These are phyloP conservation scores for Margaritispora aquatica DNA, from an alignment of 495 filamentous ascomycete genomes.

Conservation along the genomic window DNA sequence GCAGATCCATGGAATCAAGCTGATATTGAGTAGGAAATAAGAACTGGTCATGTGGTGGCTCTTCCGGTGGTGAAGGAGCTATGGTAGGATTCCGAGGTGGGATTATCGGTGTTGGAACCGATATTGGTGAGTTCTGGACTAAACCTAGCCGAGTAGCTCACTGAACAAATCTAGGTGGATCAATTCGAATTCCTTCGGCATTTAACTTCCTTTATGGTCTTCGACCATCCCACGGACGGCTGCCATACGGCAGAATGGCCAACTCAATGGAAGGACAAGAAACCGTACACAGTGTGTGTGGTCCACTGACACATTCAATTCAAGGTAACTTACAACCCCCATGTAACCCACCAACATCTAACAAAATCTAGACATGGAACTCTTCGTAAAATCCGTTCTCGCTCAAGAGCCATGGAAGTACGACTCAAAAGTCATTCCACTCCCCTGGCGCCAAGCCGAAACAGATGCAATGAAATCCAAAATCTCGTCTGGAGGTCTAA, in stretches of 20 bases:
- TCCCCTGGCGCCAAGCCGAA: slow-evolving; percentile 48
- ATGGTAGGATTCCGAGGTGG: slow-evolving; percentile 38
- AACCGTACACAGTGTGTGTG: slow-evolving; percentile 34
- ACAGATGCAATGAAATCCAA: slow-evolving; percentile 26
- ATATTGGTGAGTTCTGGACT: slow-evolving; percentile 46
- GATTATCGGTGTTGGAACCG: slow-evolving; percentile 47
- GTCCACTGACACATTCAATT: slow-evolving; percentile 28
- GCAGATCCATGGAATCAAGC: not conserved
- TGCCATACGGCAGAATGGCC: slow-evolving; percentile 47
- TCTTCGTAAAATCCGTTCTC: slow-evolving; percentile 57
- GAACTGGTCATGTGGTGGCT: slow-evolving; percentile 55
- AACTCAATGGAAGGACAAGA: slow-evolving; percentile 52
- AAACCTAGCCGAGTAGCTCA: not conserved
- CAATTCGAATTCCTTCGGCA: slow-evolving; percentile 54
- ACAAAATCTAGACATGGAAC: slow-evolving; percentile 48
- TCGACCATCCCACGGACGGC: slow-evolving; percentile 50
- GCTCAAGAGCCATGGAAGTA: slow-evolving; percentile 54
- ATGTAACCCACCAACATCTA: slow-evolving; percentile 32
- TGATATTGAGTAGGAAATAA: slow-evolving; percentile 31
- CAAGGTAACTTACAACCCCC: slow-evolving; percentile 20
- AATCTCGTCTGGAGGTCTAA: slow-evolving; percentile 23
- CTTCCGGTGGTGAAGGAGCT: slow-evolving; percentile 54
- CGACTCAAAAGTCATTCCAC: slow-evolving; percentile 51
- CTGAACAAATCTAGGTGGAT: slow-evolving; percentile 45
- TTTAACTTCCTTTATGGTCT: slow-evolving; percentile 52